Evolutionary conservation across 345 rosid species (phyloP).

Genomic region (Linum trigynum): DNA sequence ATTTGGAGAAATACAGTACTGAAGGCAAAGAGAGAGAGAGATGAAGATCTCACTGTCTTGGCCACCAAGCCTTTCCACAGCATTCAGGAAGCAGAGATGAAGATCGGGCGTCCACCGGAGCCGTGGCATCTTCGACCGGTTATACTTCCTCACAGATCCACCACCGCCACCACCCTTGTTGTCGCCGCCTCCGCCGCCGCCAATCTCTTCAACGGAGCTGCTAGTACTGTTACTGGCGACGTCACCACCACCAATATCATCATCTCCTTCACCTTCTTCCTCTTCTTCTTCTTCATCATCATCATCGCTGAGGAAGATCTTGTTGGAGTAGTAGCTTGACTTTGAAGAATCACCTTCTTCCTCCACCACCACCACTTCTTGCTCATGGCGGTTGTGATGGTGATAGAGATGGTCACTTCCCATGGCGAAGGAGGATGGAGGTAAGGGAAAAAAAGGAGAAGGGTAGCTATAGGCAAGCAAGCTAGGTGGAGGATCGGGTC

Average conservation of each 20-base stretch:
- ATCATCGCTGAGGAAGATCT: slow-evolving; percentile 16
- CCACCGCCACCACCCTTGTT: background rate
- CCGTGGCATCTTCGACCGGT: slow-evolving; percentile 61
- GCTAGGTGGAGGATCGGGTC: no score
- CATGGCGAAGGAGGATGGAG: no score
- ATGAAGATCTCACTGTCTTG: slow-evolving; percentile 48
- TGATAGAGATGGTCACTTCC: background rate
- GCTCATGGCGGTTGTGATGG: no score
- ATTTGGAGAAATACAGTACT: background rate
- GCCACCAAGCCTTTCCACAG: slow-evolving; percentile 74
- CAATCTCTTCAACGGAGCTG: slow-evolving; percentile 47
- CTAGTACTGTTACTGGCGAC: slow-evolving; percentile 24
- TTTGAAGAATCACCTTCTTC: slow-evolving; percentile 25
- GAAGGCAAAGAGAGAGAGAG: background rate
- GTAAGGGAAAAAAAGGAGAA: no score
- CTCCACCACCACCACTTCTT: no score
- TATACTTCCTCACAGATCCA: slow-evolving; percentile 60
- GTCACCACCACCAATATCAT: slow-evolving; percentile 13
- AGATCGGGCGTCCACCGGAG: slow-evolving; percentile 83
- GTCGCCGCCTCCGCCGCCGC: slow-evolving; percentile 19
- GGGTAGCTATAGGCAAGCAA: no score
- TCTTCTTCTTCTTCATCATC: slow-evolving; percentile 22
- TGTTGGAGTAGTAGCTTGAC: slow-evolving; percentile 24
- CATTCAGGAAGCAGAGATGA: slow-evolving; percentile 69
- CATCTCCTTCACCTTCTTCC: slow-evolving; percentile 16